Evolutionary conservation across 2,329 filamentous ascomycete species (phyloP).

Genomic region (Neodidymelliopsis sp.): DNA sequence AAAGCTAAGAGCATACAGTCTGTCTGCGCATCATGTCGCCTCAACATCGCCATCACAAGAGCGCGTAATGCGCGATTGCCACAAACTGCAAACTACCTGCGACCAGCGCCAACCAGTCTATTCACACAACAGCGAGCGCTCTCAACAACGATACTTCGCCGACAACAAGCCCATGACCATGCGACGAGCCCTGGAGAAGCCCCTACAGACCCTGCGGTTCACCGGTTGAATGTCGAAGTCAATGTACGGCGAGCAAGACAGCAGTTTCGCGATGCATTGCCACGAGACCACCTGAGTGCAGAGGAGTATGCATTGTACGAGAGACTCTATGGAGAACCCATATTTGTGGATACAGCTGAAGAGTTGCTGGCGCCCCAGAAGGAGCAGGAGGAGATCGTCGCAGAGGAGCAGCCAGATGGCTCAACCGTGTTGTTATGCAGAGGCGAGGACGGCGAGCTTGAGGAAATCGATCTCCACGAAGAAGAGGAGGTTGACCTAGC

Average conservation of each 20-base stretch:
- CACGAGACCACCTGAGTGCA: slow-evolving; percentile 71
- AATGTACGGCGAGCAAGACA: slow-evolving; percentile 76
- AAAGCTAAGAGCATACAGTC: slow-evolving; percentile 38
- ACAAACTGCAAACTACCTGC: slow-evolving; percentile 20
- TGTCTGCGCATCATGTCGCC: slow-evolving; percentile 44
- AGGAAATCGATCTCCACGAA: slow-evolving; percentile 62
- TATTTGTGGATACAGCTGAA: slow-evolving; percentile 67
- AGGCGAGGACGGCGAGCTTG: slow-evolving; percentile 63
- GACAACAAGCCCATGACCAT: slow-evolving; percentile 6
- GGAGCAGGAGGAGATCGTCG: slow-evolving; percentile 56
- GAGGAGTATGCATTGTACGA: slow-evolving; percentile 80
- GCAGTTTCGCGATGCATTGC: slow-evolving; percentile 78
- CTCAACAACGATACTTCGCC: slow-evolving; percentile 25
- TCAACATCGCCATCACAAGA: slow-evolving; percentile 35
- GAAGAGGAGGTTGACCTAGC: slow-evolving; percentile 42
- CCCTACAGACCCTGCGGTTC: slow-evolving; percentile 17
- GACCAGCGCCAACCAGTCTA: slow-evolving; percentile 16
- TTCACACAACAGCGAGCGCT: slow-evolving; percentile 33
- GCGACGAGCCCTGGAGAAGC: background rate
- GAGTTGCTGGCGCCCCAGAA: slow-evolving; percentile 51
- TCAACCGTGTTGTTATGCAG: slow-evolving; percentile 59
- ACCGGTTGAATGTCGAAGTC: slow-evolving; percentile 59
- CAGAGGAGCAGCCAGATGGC: slow-evolving; percentile 41
- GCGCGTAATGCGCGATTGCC: slow-evolving; percentile 37
- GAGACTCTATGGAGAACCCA: slow-evolving; percentile 79